Evolutionary conservation across 2,329 filamentous ascomycete genomes (phyloP).

Genomic region (Exserohilum rostratum): DNA sequence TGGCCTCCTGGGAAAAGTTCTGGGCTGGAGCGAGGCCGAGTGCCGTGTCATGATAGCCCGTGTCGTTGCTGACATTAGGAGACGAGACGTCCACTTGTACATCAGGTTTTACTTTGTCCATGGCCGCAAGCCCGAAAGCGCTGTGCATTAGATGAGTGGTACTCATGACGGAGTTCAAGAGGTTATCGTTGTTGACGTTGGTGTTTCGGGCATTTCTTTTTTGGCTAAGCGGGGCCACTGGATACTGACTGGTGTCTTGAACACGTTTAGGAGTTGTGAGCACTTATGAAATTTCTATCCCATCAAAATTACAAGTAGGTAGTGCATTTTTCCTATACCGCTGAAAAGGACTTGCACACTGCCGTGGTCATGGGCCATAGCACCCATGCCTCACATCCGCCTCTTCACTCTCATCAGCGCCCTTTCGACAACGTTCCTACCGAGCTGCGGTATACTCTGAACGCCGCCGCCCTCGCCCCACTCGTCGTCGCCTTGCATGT

Average conservation of each 20-base stretch:
- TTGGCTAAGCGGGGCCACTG: neutral
- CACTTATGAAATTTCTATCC: neutral
- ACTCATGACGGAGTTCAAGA: neutral
- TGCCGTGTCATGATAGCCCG: conserved; percentile 44
- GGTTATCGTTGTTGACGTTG: no score
- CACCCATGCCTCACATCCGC: conserved; percentile 43
- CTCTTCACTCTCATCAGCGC: conserved; percentile 45
- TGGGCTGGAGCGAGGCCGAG: conserved; percentile 44
- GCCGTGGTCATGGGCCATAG: no score
- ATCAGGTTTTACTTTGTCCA: conserved; percentile 45
- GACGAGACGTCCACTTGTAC: conserved; percentile 38
- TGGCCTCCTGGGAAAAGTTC: conserved; percentile 44
- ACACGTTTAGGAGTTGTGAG: neutral
- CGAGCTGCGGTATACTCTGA: conserved; percentile 44
- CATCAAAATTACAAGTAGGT: neutral
- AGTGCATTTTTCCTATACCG: neutral
- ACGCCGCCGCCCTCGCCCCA: conserved; percentile 23
- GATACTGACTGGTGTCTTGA: neutral
- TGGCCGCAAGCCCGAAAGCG: conserved; percentile 32
- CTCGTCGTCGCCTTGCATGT: conserved; percentile 14
- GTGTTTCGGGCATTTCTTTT: neutral
- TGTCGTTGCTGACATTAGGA: conserved; percentile 39
- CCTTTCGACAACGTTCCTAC: conserved; percentile 43
- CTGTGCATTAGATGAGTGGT: neutral
- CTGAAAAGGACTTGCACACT: neutral